Base-by-base conservation (phyloP, 2,329 filamentous ascomycete genomes). In the Dactylellina drechsleri region DNA sequence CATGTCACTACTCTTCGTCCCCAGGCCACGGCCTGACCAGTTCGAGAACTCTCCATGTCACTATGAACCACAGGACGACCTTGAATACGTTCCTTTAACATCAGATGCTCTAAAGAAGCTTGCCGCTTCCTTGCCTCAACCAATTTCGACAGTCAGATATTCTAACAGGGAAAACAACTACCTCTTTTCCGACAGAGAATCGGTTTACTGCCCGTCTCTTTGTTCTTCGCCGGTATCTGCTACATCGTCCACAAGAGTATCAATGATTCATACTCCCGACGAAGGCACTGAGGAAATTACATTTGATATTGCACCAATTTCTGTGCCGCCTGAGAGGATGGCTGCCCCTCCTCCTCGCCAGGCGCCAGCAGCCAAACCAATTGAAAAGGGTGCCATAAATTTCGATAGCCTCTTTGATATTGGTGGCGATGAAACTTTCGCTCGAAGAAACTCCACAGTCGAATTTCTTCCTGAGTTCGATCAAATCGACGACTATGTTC, bases 11-110 rank as follows among this genome's bases (percentile, higher is more conserved):
- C 64, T 75, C 15, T 75, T 75, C 23, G 71, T 75, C 15, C 71
- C 71, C 71, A 75, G 71, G 71, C 71, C 53, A 53, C 71, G 71
- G 71, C 71, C 71, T 75, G 71, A 68, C 18, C 71, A 75, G 59
- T 75, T 75, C 58, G 71, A 75, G 23, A 67, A 66, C 62, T 75
- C 71, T 5, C 71, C 71, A 2, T 75, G 71, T 49, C 71, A 75
- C 53, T 75, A 68, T 59, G 64, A 60, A 58, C 71, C 71, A 40
- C 71, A 75, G 64, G 71, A 75, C 71, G 71, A 75, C 71, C 71
- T 75, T 12, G 71, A 75, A 54, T 75, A 75, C 41, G 64, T 75
- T 15, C 71, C 71, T 3, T 58, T 75, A 56, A 75, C 71, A 52
- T 57, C 64, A 1, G 71, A 68, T 13, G 71, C 71, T 40, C 40